Conservation (phyloP, 1,284 basidiomycete species). For the Cryptococcus jaspeensis region DNA sequence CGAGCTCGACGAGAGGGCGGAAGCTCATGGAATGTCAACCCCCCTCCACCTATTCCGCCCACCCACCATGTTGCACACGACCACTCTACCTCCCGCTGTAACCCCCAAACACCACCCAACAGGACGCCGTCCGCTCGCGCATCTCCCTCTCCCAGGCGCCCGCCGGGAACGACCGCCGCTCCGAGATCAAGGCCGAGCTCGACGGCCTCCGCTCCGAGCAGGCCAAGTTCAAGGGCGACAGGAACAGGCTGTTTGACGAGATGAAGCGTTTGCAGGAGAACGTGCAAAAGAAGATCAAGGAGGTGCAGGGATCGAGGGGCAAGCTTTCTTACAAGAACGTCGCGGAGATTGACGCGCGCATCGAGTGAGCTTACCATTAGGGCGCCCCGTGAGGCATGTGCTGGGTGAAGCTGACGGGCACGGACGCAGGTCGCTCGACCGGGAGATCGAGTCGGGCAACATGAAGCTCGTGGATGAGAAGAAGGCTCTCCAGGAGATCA, state of each 20-base stretch:
- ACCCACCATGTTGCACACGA: not conserved
- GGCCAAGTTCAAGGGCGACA: conserved; percentile 68
- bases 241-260: conserved; percentile 78
- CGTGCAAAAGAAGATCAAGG: conserved; percentile 86
- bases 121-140: conserved; percentile 78
- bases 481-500: conserved; percentile 86
- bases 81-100: not conserved
- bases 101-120: conserved; percentile 2
- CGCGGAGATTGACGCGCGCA: conserved; percentile 82
- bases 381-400: not conserved
- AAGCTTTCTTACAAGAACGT: conserved; percentile 84
- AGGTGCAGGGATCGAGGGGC: conserved; percentile 75
- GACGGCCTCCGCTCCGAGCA: conserved; percentile 78
- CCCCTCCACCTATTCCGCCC: not conserved
- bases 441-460: conserved; percentile 84
- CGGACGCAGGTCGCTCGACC: conserved; percentile 67
- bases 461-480: conserved; percentile 97
- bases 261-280: conserved; percentile 77
- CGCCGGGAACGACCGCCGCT: conserved; percentile 60
- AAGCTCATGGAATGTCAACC: not conserved
- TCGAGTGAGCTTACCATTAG: conserved; percentile 62
- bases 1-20: not conserved
- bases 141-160: conserved; percentile 64
- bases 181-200: conserved; percentile 74
- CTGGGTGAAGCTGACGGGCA: not conserved